These are phyloP conservation scores for Pleurotus djamor DNA, from an alignment of 768 basidiomycete genomes.

Conservation along the genomic window DNA sequence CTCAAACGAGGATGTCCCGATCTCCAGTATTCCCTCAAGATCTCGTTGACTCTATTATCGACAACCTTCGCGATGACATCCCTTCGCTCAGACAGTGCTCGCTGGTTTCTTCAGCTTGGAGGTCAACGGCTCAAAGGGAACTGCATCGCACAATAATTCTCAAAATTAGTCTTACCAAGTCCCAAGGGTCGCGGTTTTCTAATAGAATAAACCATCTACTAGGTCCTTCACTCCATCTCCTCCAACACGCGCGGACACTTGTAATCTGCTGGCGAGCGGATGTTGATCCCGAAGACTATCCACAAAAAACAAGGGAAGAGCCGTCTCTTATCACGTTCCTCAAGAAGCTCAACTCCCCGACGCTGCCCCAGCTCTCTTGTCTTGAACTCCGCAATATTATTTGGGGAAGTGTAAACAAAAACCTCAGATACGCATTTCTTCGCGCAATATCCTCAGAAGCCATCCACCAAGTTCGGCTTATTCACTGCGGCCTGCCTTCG, in stretches of 20 bases:
- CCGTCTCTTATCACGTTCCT: not conserved
- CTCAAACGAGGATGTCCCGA: no score
- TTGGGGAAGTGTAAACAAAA: not conserved
- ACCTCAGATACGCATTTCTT: not conserved
- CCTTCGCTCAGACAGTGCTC: slow-evolving; percentile 10
- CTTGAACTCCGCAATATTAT: not conserved
- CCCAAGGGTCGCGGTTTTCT: not conserved
- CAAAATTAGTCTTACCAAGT: not conserved
- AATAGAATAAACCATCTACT: not conserved
- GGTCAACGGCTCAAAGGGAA: slow-evolving; percentile 14
- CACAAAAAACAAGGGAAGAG: not conserved
- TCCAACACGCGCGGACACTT: not conserved
- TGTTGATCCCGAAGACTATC: not conserved
- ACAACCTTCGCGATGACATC: slow-evolving; percentile 15
- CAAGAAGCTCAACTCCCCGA: not conserved
- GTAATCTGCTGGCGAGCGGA: not conserved
- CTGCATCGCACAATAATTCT: not conserved
- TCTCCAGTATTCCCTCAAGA: slow-evolving; percentile 10
- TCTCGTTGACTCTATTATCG: slow-evolving; percentile 16
- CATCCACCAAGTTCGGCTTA: not conserved
- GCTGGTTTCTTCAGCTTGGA: slow-evolving; percentile 14
- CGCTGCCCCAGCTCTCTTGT: not conserved
- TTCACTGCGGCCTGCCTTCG: not conserved
- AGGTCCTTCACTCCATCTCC: not conserved
- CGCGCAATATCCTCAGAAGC: not conserved